Conservation (phyloP, 305 asterid genomes). For the Caryopteris hybrid region DNA sequence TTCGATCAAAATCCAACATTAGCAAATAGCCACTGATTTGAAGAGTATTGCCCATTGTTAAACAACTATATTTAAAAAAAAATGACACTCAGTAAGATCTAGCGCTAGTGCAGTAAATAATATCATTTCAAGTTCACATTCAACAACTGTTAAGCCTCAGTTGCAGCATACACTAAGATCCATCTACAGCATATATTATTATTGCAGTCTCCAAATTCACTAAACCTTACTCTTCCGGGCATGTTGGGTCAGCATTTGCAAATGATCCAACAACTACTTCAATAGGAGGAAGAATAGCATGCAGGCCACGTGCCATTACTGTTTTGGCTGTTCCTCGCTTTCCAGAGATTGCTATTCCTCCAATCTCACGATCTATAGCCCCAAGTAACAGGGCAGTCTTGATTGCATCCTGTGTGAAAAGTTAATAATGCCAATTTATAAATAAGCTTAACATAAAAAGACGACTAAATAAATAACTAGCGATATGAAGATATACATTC, state of each 20-base stretch:
- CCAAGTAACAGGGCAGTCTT: constrained; percentile 98
- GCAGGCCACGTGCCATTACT: constrained; percentile 98
- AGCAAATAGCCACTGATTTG: neutral
- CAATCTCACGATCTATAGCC: constrained; percentile 91
- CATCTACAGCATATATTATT: neutral
- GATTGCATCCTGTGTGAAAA: constrained; percentile 74
- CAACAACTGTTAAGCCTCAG: neutral
- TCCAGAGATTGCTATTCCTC: constrained; percentile 98
- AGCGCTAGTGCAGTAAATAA: neutral
- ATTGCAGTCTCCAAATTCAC: neutral
- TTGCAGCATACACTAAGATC: neutral
- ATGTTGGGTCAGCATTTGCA: constrained; percentile 79
- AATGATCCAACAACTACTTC: constrained; percentile 82
- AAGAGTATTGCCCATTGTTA: neutral
- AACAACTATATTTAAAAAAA: neutral
- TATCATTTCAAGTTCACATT: neutral
- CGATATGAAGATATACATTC: neutral
- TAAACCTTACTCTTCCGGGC: constrained; percentile 71
- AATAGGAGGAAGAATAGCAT: constrained; percentile 96
- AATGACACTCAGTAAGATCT: neutral
- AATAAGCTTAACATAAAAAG: neutral
- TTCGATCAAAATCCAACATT: neutral
- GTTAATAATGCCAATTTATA: neutral
- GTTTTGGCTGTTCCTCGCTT: constrained; percentile 99
- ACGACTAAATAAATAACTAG: neutral